These are phyloP conservation scores for Babesia sp. DNA, from an alignment of 169 alveolate genomes.

Conservation along the genomic window DNA sequence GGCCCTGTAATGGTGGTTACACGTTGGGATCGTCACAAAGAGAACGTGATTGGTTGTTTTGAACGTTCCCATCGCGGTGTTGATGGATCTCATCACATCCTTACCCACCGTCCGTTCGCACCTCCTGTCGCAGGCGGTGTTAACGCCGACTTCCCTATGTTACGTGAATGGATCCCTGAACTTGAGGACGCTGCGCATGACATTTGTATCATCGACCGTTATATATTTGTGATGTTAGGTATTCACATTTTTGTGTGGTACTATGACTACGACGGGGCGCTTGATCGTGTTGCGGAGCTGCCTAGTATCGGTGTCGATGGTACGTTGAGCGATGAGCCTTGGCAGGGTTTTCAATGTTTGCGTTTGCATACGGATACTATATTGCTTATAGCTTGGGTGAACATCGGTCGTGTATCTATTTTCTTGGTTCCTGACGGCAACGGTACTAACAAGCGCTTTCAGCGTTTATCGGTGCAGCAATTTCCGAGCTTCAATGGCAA, in stretches of 20 bases:
- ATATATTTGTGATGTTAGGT: slow-evolving; percentile 44
- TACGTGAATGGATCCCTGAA: slow-evolving; percentile 51
- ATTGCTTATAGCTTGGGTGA: slow-evolving; percentile 38
- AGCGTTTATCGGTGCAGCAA: neutral
- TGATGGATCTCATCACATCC: neutral
- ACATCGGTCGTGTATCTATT: slow-evolving; percentile 39
- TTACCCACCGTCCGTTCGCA: neutral
- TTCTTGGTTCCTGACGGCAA: slow-evolving; percentile 31
- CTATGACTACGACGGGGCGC: slow-evolving; percentile 44
- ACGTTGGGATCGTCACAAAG: slow-evolving; percentile 42
- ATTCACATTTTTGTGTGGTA: slow-evolving; percentile 51
- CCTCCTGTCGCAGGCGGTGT: neutral
- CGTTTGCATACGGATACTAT: neutral
- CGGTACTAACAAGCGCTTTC: slow-evolving; percentile 3
- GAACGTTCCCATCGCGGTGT: neutral
- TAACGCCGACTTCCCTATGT: slow-evolving; percentile 20
- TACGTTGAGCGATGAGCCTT: neutral
- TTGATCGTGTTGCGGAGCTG: slow-evolving; percentile 54
- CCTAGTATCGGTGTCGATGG: slow-evolving; percentile 34
- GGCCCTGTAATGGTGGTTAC: slow-evolving; percentile 55
- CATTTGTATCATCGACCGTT: slow-evolving; percentile 29
- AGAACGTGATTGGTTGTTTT: neutral
- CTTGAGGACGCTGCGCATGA: slow-evolving; percentile 25
- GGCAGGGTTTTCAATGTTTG: slow-evolving; percentile 51
- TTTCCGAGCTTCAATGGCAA: neutral